Evolutionary conservation across 2,329 filamentous ascomycete genomes (phyloP), one percentile per base, ranked within the genome.

Genomic region (Epichloe elymi): DNA sequence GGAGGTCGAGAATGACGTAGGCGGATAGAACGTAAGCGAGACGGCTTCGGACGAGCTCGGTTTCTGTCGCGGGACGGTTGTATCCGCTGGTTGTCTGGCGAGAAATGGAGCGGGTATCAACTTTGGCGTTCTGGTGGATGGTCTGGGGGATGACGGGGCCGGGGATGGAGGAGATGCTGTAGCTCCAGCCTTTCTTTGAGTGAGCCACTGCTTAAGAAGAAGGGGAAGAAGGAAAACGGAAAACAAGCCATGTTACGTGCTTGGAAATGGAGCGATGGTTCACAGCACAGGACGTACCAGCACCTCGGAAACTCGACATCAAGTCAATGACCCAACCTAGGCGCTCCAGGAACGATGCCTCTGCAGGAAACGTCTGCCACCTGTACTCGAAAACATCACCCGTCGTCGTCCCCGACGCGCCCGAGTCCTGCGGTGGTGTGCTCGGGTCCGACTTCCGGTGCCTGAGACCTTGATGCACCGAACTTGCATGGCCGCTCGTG

Each of bases 1-100:
- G 65, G 6, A 80, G 52, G 65, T 96, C 91, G 8, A 95, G 70
- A 7, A 78, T 54, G 12, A 93, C 56, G 61, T 87, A 93, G 56
- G 73, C 71, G 38, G 75, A 51, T 2, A 78, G 50, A n/a, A 83
- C 67, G 5, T 61, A 69, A 8, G 65, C 51, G 11, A 81, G 53
- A 26, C 73, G 72, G 15, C 61, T 57, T 51, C 65, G 63, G 40
- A 82, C 51, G 42, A 83, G 74, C 3, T 68, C 60, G 20, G 57
- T 58, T 37, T 69, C 66, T 4, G 71, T 75, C 5, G 64, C 57
- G 52, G 65, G 67, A 20, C 72, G 69, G 48, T 61, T 60, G 58
- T 71, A 76, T 23, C 79, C 79, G 35, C 71, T 65, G 14, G 59
- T 61, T 6, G 73, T 75, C 45, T 57, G 54, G 5, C 67, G 56